Conservation (phyloP, 2,329 filamentous ascomycete species). For the Alternaria postmessia region DNA sequence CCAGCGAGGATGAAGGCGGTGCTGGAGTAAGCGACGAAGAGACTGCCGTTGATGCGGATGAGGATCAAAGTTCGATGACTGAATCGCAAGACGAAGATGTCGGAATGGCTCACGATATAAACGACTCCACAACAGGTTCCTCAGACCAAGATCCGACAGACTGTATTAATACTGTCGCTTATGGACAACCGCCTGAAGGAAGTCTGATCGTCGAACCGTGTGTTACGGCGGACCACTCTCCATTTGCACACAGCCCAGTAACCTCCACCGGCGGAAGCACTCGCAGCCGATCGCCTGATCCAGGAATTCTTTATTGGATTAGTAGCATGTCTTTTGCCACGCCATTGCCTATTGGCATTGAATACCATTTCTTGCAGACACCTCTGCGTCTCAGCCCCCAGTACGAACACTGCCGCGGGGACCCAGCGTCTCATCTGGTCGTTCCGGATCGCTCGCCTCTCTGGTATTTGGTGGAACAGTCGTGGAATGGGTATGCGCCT, state of each 20-base stretch:
- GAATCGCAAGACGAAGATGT: not conserved
- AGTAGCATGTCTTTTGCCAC: constrained; percentile 1
- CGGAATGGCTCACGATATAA: not conserved
- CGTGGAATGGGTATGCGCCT: not conserved
- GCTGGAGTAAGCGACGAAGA: constrained; percentile 17
- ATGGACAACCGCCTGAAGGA: constrained; percentile 7
- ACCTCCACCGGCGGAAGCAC: constrained; percentile 15
- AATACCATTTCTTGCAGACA: constrained; percentile 34
- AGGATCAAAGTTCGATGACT: not conserved
- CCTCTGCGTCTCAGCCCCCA: constrained; percentile 44
- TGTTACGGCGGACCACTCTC: not conserved
- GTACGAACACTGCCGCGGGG: constrained; percentile 39
- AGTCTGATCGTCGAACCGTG: constrained; percentile 7
- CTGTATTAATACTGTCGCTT: not conserved
- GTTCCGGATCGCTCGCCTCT: constrained; percentile 24
- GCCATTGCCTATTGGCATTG: constrained; percentile 4
- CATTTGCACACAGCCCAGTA: constrained; percentile 3
- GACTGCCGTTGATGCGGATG: constrained; percentile 7
- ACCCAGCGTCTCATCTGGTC: constrained; percentile 32
- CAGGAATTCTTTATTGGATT: constrained; percentile 30
- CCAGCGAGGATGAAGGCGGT: constrained; percentile 19
- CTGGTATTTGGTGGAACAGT: constrained; percentile 10
- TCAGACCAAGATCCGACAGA: not conserved
- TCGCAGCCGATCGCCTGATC: constrained; percentile 31
- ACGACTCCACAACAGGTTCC: not conserved